phyloP scores from a whole-genome alignment of 2,329 filamentous ascomycete species.

The Aspergillus quadrilineatus region DNA sequence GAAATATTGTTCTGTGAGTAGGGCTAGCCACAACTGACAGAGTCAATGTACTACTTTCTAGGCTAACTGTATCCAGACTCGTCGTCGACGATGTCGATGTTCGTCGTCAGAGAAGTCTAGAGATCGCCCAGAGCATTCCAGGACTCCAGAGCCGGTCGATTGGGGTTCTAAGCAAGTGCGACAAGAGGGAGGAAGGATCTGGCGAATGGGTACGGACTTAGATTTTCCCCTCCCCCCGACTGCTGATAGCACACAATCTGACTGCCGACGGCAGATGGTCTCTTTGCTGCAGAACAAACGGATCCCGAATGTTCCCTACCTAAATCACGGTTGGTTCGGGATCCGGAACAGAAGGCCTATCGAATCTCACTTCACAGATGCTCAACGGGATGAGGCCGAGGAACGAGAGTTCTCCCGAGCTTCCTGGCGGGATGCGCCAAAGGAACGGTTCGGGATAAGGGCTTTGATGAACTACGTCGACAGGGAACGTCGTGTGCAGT shows the following conservation, averaged over 20 bases:
- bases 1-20: conserved; percentile 10
- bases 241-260: neutral
- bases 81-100: conserved; percentile 21
- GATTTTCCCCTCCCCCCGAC: neutral
- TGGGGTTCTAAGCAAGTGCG: conserved; percentile 18
- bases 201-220: conserved; percentile 9
- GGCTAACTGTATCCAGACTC: conserved; percentile 2
- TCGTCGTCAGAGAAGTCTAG: conserved; percentile 12
- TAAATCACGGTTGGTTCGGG: conserved; percentile 20
- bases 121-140: conserved; percentile 12
- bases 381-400: conserved; percentile 15
- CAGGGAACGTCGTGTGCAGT: conserved; percentile 15
- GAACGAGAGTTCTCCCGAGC: neutral
- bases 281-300: conserved; percentile 19
- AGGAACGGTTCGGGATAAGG: conserved; percentile 13
- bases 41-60: neutral
- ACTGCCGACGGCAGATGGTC: conserved; percentile 9
- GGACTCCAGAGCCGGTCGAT: conserved; percentile 16
- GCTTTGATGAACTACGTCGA: conserved; percentile 19
- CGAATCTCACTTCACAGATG: conserved; percentile 3
- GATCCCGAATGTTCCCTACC: conserved; percentile 11
- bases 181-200: conserved; percentile 17
- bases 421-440: conserved; percentile 7
- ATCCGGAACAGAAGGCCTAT: conserved; percentile 17
- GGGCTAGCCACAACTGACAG: neutral